Base-by-base conservation (phyloP, 2,329 filamentous ascomycete genomes). In the Cucurbitaria berberidis region DNA sequence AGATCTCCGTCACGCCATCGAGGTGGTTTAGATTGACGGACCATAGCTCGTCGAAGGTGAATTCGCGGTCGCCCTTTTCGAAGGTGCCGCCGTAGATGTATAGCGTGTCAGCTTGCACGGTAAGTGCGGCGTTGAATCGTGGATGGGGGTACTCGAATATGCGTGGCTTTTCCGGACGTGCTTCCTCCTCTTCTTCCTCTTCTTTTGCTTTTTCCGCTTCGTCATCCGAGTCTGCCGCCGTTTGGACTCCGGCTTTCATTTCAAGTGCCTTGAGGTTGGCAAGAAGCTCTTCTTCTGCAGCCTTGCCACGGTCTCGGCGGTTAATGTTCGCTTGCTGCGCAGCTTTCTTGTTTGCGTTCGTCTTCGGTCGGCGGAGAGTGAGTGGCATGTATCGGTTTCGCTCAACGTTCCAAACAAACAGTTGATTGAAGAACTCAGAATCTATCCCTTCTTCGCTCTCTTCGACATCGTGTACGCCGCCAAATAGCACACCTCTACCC, bases 71-170 rank as follows among this genome's bases (percentile, higher is more conserved):
- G 16, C 91, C 93, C 72, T 96, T 95, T 72, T 99, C 95, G 67
- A 89, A 97, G 0, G 93, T 99, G 16, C 95, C 95, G 26, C 95
- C 93, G 68, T 96, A 98, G 48, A 98, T 91, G 76, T 93, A 99
- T 1, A 98, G 82, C 8, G 90, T 86, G 72, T 99, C 95, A 61
- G 93, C 91, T 75, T 98, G 93, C 0, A 98, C 91, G 0, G 93
- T 86, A 34, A 98, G 78, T 62, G 95, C 90, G 1, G 92, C 88
- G 64, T 98, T 98, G 79, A 99, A 99, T 45, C 95, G 84, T 16
- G 87, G 84, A 66, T 97, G 93, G 3, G 95, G 95, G 71, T 96
- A 87, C 71, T 96, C 93, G 79, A 90, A 89, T 56, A 87, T 83
- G 1, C 81, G 80, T 0, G 85, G 82, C 64, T 83, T 82, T 35